Evolutionary conservation across 73 alveolate genomes (phyloP).

Genomic region (Paramecium sonneborni): DNA sequence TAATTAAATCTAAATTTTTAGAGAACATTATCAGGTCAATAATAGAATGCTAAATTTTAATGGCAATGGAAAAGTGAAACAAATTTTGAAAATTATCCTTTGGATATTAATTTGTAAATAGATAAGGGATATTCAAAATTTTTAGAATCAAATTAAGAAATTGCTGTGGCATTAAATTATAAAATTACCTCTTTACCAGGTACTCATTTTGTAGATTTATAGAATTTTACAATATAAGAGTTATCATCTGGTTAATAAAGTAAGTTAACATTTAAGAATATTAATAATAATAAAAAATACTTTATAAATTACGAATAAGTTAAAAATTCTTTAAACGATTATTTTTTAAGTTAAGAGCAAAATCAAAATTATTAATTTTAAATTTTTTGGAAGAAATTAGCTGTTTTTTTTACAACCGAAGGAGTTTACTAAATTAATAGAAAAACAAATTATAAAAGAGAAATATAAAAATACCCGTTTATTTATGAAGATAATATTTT

Average conservation of each 20-base stretch:
- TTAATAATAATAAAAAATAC: neutral
- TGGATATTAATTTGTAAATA: neutral
- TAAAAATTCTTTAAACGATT: neutral
- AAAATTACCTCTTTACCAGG: neutral
- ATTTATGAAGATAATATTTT: neutral
- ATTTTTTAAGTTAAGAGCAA: neutral
- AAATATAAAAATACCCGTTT: neutral
- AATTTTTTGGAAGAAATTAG: neutral
- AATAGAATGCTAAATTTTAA: neutral
- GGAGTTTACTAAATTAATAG: neutral
- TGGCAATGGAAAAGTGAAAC: neutral
- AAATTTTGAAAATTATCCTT: neutral
- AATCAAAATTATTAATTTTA: neutral
- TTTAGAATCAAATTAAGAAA: neutral
- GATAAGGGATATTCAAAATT: neutral
- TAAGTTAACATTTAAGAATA: too few species aligned
- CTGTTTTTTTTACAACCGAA: neutral
- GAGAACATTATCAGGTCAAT: too few species aligned
- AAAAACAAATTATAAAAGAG: neutral
- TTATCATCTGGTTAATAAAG: neutral
- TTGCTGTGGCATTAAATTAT: neutral
- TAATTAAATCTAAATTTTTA: too few species aligned
- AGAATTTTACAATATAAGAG: neutral
- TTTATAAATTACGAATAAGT: neutral
- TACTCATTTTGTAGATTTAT: slow-evolving; percentile 9